These are phyloP conservation scores for Acer campestre DNA, from an alignment of 345 rosid species.

Conservation along the genomic window DNA sequence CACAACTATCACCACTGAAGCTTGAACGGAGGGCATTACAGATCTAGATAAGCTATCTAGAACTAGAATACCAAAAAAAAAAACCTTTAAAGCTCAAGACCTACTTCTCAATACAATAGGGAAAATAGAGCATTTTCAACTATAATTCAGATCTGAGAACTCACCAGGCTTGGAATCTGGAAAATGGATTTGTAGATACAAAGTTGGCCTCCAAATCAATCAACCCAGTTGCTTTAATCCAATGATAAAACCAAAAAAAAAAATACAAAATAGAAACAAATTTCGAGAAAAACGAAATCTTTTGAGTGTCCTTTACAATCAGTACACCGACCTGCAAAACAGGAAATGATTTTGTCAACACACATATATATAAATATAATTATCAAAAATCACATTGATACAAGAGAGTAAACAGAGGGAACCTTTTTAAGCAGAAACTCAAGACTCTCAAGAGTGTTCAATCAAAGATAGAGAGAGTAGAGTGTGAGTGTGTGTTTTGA, in stretches of 20 bases:
- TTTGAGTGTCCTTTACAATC: constrained; percentile 23
- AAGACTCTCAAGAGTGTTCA: constrained; percentile 32
- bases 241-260: constrained; percentile 27
- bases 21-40: constrained; percentile 24
- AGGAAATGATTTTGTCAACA: constrained; percentile 13
- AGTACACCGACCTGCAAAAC: constrained; percentile 28
- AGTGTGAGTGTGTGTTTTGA: constrained; percentile 2
- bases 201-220: constrained; percentile 26
- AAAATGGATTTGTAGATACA: constrained; percentile 31
- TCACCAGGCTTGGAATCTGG: constrained; percentile 49
- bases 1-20: constrained; percentile 13
- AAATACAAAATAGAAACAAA: constrained; percentile 22
- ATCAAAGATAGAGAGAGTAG: constrained; percentile 25
- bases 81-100: constrained; percentile 19
- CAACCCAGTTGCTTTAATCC: constrained; percentile 30
- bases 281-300: constrained; percentile 27
- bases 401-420: not conserved
- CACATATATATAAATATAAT: not conserved
- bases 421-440: constrained; percentile 12
- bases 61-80: constrained; percentile 19
- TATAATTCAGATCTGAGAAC: constrained; percentile 71
- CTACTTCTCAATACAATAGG: constrained; percentile 35
- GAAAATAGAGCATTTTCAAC: constrained; percentile 34
- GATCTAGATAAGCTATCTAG: constrained; percentile 38
- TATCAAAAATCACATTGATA: constrained; percentile 10